phyloP scores from a whole-genome alignment of 768 basidiomycete species.

The Lactifluus pinguis region DNA sequence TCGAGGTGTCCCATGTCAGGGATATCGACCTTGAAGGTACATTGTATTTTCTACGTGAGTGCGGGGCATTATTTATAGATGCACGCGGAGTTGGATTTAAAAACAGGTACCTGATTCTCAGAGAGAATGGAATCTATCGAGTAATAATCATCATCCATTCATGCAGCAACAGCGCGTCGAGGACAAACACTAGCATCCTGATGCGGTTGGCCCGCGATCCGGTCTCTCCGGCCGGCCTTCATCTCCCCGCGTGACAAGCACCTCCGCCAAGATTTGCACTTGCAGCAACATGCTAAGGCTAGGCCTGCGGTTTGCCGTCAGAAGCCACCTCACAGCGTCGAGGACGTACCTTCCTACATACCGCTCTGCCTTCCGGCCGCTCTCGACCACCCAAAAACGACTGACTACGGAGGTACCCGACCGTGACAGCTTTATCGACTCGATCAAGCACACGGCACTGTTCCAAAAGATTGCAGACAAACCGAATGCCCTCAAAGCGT shows the following conservation, averaged over 20 bases:
- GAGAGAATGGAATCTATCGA: slow-evolving; percentile 86
- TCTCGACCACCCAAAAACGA: slow-evolving; percentile 26
- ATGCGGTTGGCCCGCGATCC: background rate
- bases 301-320: background rate
- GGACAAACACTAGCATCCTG: background rate
- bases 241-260: too few relatives aligned
- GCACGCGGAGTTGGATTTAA: background rate
- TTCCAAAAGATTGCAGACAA: slow-evolving; percentile 41
- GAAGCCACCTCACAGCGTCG: background rate
- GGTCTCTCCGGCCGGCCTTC: background rate
- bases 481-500: slow-evolving; percentile 42
- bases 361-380: background rate
- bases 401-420: slow-evolving; percentile 27
- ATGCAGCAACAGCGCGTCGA: background rate
- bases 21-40: slow-evolving; percentile 82
- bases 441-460: slow-evolving; percentile 37
- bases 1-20: slow-evolving; percentile 84
- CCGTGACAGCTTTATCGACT: slow-evolving; percentile 28
- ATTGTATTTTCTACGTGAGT: slow-evolving; percentile 71
- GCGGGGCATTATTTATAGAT: background rate
- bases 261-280: too few relatives aligned
- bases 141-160: slow-evolving; percentile 89
- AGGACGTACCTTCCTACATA: background rate
- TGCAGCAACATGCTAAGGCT: background rate
- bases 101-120: slow-evolving; percentile 67